Evolutionary conservation across 495 filamentous ascomycete species (phyloP).

Genomic region (Pyrenopolyporus hunteri): DNA sequence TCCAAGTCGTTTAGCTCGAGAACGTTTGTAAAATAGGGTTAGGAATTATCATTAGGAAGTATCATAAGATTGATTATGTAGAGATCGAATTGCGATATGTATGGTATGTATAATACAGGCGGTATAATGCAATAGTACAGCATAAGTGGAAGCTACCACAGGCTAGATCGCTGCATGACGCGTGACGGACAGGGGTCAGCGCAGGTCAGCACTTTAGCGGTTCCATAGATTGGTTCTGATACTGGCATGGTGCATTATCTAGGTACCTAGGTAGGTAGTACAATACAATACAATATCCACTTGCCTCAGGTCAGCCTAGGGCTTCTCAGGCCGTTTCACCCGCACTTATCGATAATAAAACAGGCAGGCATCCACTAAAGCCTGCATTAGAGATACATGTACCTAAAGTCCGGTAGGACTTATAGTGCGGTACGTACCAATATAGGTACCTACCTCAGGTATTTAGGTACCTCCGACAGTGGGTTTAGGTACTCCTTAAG

Average conservation of each 20-base stretch:
- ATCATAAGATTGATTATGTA: constrained; percentile 22
- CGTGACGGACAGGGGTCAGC: constrained; percentile 22
- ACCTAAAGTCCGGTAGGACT: too few species aligned
- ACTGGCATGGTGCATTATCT: too few species aligned
- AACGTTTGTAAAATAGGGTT: background rate
- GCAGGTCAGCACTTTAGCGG: background rate
- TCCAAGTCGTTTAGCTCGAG: background rate
- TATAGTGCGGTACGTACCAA: too few species aligned
- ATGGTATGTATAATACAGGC: too few species aligned
- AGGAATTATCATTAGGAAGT: too few species aligned
- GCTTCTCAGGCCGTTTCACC: constrained; percentile 6
- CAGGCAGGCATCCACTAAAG: constrained; percentile 23
- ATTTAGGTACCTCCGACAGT: too few species aligned
- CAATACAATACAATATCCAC: too few species aligned
- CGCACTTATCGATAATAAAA: constrained; percentile 25
- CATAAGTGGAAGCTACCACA: background rate
- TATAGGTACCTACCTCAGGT: too few species aligned
- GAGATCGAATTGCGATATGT: constrained; percentile 7
- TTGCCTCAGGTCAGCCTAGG: too few species aligned
- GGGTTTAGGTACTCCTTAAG: too few species aligned
- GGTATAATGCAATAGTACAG: background rate
- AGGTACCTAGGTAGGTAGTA: too few species aligned
- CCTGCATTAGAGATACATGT: background rate
- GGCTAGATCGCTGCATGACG: constrained; percentile 34
- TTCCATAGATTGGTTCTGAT: background rate